A percentile compares a stretch with the other conserved stretches of the same genome.
Conservation (phyloP, 805 yeast species). For the Ogataea glucozyma region DNA sequence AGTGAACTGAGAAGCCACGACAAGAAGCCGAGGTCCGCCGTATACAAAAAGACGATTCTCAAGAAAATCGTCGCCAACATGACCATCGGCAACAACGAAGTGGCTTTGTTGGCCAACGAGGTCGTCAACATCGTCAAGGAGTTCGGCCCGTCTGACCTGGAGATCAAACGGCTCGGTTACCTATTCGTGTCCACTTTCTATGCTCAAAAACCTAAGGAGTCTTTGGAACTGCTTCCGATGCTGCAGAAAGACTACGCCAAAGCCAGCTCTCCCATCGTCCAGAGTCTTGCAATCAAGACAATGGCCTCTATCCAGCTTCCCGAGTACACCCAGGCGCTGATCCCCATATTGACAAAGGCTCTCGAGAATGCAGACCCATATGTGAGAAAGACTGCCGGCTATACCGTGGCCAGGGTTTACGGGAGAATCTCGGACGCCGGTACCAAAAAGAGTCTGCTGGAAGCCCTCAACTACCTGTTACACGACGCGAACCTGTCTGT, state of each 20-base stretch:
- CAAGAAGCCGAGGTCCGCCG: slow-evolving; percentile 40
- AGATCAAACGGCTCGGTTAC: slow-evolving; percentile 69
- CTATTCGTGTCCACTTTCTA: slow-evolving; percentile 66
- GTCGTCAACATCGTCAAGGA: slow-evolving; percentile 51
- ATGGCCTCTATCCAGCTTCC: slow-evolving; percentile 58
- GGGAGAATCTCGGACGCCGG: slow-evolving; percentile 54
- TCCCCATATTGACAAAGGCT: slow-evolving; percentile 37
- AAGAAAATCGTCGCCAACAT: slow-evolving; percentile 80
- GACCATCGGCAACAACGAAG: slow-evolving; percentile 78
- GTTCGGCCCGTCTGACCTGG: slow-evolving; percentile 49
- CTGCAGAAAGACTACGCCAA: slow-evolving; percentile 51
- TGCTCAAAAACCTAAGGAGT: slow-evolving; percentile 53
- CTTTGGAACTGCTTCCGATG: slow-evolving; percentile 55
- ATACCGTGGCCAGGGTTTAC: slow-evolving; percentile 66
- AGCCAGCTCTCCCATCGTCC: slow-evolving; percentile 41
- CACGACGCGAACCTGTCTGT: slow-evolving; percentile 61
- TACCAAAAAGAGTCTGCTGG: slow-evolving; percentile 44
- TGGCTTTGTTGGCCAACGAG: slow-evolving; percentile 66
- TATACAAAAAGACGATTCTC: slow-evolving; percentile 49
- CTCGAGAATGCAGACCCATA: slow-evolving; percentile 52
- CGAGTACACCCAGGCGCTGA: slow-evolving; percentile 50
- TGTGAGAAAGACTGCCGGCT: slow-evolving; percentile 70
- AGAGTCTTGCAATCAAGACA: slow-evolving; percentile 65
- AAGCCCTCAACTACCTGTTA: slow-evolving; percentile 50
- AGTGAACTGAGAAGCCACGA: slow-evolving; percentile 36